A percentile compares a stretch with the other conserved stretches of the same genome.
These are phyloP conservation scores for Xanthoconium separans DNA, from an alignment of 1,284 basidiomycete genomes.

Conservation along the genomic window DNA sequence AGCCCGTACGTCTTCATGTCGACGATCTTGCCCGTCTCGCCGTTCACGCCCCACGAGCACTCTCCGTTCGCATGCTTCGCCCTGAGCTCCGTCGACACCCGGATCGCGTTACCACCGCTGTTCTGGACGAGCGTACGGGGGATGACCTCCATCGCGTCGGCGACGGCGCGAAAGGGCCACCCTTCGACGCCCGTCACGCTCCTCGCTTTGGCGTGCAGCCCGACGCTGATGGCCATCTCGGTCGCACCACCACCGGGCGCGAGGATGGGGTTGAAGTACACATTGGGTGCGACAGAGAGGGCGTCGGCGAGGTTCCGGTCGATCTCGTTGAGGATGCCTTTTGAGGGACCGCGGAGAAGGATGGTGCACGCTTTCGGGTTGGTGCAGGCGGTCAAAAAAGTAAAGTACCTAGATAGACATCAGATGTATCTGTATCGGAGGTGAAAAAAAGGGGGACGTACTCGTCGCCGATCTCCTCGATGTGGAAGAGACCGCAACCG, in stretches of 20 bases:
- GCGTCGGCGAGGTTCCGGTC: constrained; percentile 98
- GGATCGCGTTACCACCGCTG: constrained; percentile 92
- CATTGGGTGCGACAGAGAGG: constrained; percentile 96
- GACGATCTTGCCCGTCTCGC: constrained; percentile 91
- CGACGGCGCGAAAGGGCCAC: constrained; percentile 90
- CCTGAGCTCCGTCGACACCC: constrained; percentile 88
- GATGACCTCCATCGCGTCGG: constrained; percentile 97
- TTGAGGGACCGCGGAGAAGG: constrained; percentile 95
- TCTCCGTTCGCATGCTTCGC: constrained; percentile 95
- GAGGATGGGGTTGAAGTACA: constrained; percentile 91
- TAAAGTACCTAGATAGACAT: constrained; percentile 95
- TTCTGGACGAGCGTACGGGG: constrained; percentile 96
- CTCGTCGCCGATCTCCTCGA: constrained; percentile 98
- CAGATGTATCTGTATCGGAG: too few species aligned
- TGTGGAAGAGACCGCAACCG: constrained; percentile 90
- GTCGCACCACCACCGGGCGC: constrained; percentile 96
- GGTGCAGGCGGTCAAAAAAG: too few species aligned
- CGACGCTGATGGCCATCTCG: constrained; percentile 96
- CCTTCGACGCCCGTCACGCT: constrained; percentile 83
- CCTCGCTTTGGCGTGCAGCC: constrained; percentile 82
- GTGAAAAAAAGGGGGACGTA: constrained; percentile 30
- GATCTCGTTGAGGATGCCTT: constrained; percentile 98
- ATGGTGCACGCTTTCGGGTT: constrained; percentile 96
- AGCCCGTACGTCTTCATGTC: constrained; percentile 96
- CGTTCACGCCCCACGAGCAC: constrained; percentile 90